Conservation (phyloP, 345 rosid species). For the Arabidopsis arenosa region DNA sequence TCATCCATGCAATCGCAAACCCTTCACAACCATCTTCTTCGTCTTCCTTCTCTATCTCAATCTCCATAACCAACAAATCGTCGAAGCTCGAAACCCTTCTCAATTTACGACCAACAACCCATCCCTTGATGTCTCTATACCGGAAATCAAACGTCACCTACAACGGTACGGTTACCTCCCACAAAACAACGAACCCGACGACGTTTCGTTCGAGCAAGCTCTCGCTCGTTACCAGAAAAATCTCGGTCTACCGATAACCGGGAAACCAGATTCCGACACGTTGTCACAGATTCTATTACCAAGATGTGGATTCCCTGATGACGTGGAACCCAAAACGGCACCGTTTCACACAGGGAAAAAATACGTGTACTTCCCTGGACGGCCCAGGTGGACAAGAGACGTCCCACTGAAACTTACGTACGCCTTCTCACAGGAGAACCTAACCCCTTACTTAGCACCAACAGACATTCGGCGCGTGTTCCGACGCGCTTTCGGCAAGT, state of each 20-base stretch:
- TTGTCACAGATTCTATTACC: conserved; percentile 54
- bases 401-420: conserved; percentile 66
- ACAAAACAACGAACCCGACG: conserved; percentile 36
- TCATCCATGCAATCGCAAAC: conserved; percentile 35
- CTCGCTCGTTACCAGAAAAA: conserved; percentile 53
- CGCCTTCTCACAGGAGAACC: conserved; percentile 65
- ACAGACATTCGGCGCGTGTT: conserved; percentile 53
- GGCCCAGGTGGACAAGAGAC: conserved; percentile 68
- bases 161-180: conserved; percentile 60
- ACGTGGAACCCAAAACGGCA: conserved; percentile 25
- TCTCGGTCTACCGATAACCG: conserved; percentile 59
- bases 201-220: conserved; percentile 51
- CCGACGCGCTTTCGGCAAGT: conserved; percentile 58
- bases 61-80: conserved; percentile 38
- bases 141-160: conserved; percentile 58
- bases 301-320: conserved; percentile 66
- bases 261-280: conserved; percentile 59
- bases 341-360: conserved; percentile 38
- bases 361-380: conserved; percentile 63
- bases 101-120: conserved; percentile 24
- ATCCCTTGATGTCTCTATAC: conserved; percentile 40
- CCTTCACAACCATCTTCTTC: conserved; percentile 13
- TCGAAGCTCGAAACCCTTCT: conserved; percentile 46
- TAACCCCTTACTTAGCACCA: conserved; percentile 49
- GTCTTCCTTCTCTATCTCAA: conserved; percentile 42